Base-by-base conservation (phyloP, 768 basidiomycete species). In the Amanita muscaria region DNA sequence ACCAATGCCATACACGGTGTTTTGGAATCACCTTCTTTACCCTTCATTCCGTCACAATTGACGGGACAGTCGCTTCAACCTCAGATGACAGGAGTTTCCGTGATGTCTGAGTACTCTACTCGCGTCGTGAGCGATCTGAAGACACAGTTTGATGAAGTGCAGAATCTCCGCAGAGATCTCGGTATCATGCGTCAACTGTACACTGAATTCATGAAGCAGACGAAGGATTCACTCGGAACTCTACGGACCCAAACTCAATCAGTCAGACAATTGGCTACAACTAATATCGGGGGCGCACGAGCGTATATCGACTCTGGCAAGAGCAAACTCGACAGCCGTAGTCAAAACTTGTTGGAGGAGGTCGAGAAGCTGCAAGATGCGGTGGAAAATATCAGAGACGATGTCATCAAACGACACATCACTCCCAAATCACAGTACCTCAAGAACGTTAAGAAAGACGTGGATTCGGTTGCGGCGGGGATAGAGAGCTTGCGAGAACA, bases 121-220 rank as follows among this genome's bases (percentile, higher is more conserved):
- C 80, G 85, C 1, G 77, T 92, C 34, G 83, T 89, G 10, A 66
- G 68, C 6, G 89, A 94, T 56, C 73, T 98, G 48, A 86, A 88
- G 62, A 85, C 82, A 3, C 93, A 98, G 58, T 91, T 92, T 57
- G 89, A 94, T 61, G 92, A 96, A 56, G 84, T 98, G 11, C 91
- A 93, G 59, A 88, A 88, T 56, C 72, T 99, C 15, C 84, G 96
- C 10, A 80, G 93, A 1, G 96, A 98, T 57, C 71, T 99, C 5
- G 92, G 88, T 0, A 76, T 88, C 55, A 89, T 96, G 81, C 79
- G 92, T 3, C 94, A 98, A 65, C 68, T 96, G 21, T 97, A 99
- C 63, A 83, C 82, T 23, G 90, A 94, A 53, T 98, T 97, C 59
- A 83, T 91, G 74, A 81, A 80, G 54, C 77, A 84, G 59, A 96